Percentiles rank a stretch among this genome's conserved stretches.
These are phyloP conservation scores for Colletotrichum sp. DNA, from an alignment of 2,329 filamentous ascomycete genomes.

Conservation along the genomic window DNA sequence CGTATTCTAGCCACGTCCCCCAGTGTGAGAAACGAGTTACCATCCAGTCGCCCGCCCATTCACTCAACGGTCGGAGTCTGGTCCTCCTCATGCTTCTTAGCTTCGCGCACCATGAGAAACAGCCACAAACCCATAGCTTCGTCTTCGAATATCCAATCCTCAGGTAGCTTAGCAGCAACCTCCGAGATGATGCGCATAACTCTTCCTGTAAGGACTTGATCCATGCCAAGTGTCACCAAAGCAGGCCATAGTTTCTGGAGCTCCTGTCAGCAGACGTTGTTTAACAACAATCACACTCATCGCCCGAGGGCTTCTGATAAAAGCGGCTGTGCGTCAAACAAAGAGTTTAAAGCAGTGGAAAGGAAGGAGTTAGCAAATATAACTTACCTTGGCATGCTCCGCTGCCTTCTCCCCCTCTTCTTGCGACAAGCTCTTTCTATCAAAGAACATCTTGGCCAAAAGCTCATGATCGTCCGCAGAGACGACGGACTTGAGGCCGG, in stretches of 20 bases:
- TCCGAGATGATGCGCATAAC: not conserved
- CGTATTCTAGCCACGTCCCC: not conserved
- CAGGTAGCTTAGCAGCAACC: not conserved
- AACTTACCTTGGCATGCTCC: not conserved
- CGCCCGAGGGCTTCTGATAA: no score
- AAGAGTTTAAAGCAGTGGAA: no score
- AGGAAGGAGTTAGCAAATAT: fast-evolving
- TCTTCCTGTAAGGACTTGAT: not conserved
- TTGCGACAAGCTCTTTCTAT: not conserved
- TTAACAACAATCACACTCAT: no score
- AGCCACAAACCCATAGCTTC: not conserved
- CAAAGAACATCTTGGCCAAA: not conserved
- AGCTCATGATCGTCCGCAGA: not conserved
- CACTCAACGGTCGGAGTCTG: not conserved
- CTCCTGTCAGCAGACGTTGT: not conserved
- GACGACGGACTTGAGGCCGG: not conserved
- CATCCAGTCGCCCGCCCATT: not conserved
- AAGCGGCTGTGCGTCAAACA: no score
- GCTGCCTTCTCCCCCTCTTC: not conserved
- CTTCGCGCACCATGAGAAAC: not conserved
- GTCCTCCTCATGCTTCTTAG: not conserved
- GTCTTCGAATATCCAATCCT: not conserved
- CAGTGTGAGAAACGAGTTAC: not conserved
- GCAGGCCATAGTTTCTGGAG: not conserved
- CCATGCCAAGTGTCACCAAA: not conserved